Percentiles rank a stretch among this genome's conserved stretches.
Conservation (phyloP, 805 yeast species). For the Metschnikowia continentalis region DNA sequence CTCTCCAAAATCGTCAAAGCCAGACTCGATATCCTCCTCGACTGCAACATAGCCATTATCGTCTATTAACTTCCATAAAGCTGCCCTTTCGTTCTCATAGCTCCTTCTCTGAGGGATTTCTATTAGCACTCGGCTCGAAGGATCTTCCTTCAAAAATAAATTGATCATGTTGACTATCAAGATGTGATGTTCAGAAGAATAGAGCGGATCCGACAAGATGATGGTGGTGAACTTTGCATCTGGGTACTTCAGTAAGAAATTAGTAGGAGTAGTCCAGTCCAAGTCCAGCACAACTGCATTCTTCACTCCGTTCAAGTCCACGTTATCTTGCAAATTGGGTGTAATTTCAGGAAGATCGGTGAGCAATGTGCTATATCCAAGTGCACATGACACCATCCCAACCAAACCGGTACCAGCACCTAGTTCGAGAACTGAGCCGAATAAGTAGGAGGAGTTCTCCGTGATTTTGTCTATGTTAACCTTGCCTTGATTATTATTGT, state of each 20-base stretch:
- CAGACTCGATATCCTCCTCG: constrained; percentile 48
- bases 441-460: constrained; percentile 14
- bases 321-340: constrained; percentile 59
- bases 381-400: constrained; percentile 62
- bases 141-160: constrained; percentile 35
- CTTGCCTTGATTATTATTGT: constrained; percentile 1
- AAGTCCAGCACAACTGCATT: constrained; percentile 45
- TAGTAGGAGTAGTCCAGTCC: constrained; percentile 74
- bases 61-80: constrained; percentile 53
- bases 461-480: not conserved
- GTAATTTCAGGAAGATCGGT: constrained; percentile 83
- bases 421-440: constrained; percentile 55
- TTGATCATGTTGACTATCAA: constrained; percentile 62
- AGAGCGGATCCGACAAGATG: constrained; percentile 83
- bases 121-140: constrained; percentile 49
- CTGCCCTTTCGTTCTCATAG: constrained; percentile 61
- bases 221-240: constrained; percentile 50
- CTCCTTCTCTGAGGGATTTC: constrained; percentile 73
- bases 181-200: constrained; percentile 75
- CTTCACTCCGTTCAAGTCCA: constrained; percentile 44
- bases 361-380: constrained; percentile 49
- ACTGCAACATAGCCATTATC: constrained; percentile 31
- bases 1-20: constrained; percentile 83
- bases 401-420: constrained; percentile 95
- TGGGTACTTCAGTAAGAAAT: constrained; percentile 25